Evolutionary conservation across 116 monocot species (phyloP), one percentile per base, ranked within the genome.

Genomic region (Zostera marina): DNA sequence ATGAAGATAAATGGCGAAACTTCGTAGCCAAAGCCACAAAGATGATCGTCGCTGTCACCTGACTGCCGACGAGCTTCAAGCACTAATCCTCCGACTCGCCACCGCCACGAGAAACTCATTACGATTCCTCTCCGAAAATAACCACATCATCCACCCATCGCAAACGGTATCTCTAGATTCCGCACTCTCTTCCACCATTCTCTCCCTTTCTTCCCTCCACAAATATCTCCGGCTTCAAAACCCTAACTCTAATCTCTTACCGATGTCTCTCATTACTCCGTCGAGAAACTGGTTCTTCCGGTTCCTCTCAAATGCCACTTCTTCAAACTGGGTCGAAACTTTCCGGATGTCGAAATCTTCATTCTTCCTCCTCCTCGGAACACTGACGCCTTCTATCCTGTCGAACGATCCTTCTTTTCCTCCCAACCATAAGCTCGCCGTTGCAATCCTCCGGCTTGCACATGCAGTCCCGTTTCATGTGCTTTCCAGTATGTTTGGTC

Each of bases 391-490:
- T 21, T 73, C 76, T 53, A 64, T 81, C 62, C 38, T 12, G 12
- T 63, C 53, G 65, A 11, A 8, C 54, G 66, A 47, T 2, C 14
- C 56, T 53, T 32, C 59, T 52, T 41, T 73, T 41, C 77, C 82
- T 2, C 70, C 74, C 9, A 82, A 83, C 19, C 75, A 67, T 66
- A 82, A 77, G 61, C 87, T 92, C 59, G 87, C 69, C 60, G 83
- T 83, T 42, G 79, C 80, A 45, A 78, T 92, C 40, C 76, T 83
- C 70, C 87, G 77, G 23, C 87, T 92, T 62, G 81, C 87, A 17
- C 92, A 92, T 68, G 77, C 72, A 40, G 76, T 77, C 23, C 76
- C 77, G 1, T 79, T 74, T 62, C 40, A 24, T 57, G 13, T 42
- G 56, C 53, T 92, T 41, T 68, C 83, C 54, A 58, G 64, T 44